phyloP scores from a whole-genome alignment of 2,329 filamentous ascomycete species.

The Fusarium sulawesiense region DNA sequence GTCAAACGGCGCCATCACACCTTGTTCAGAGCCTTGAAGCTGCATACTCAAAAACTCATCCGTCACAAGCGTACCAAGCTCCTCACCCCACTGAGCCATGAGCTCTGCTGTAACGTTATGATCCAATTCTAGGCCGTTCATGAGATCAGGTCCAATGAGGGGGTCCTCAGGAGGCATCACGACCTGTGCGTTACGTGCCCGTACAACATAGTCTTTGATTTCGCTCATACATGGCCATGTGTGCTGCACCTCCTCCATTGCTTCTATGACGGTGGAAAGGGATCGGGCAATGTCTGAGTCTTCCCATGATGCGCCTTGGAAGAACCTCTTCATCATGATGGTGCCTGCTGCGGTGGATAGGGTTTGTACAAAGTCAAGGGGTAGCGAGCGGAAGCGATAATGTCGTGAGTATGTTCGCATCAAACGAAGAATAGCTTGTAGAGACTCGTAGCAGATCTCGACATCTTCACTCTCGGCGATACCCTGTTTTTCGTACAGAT shows the following conservation, averaged over 20 bases:
- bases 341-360: conserved; percentile 60
- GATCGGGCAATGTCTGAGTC: conserved; percentile 61
- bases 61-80: conserved; percentile 51
- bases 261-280: conserved; percentile 61
- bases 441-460: conserved; percentile 62
- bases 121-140: conserved; percentile 49
- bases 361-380: conserved; percentile 62
- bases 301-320: conserved; percentile 55
- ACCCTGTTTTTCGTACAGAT: conserved; percentile 55
- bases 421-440: conserved; percentile 58
- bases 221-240: conserved; percentile 60
- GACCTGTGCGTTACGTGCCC: conserved; percentile 48
- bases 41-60: conserved; percentile 52
- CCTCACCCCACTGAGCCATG: conserved; percentile 47
- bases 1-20: conserved; percentile 46
- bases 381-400: conserved; percentile 58
- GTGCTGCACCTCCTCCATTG: conserved; percentile 63
- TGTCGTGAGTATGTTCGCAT: conserved; percentile 58
- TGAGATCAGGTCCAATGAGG: conserved; percentile 49
- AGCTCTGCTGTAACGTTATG: conserved; percentile 42
- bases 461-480: conserved; percentile 58
- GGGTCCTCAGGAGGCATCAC: conserved; percentile 49
- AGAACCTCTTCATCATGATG: conserved; percentile 59
- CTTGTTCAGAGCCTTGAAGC: conserved; percentile 45
- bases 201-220: conserved; percentile 52